phyloP scores from a whole-genome alignment of 441 rosid species.

The Breynia disticha region DNA sequence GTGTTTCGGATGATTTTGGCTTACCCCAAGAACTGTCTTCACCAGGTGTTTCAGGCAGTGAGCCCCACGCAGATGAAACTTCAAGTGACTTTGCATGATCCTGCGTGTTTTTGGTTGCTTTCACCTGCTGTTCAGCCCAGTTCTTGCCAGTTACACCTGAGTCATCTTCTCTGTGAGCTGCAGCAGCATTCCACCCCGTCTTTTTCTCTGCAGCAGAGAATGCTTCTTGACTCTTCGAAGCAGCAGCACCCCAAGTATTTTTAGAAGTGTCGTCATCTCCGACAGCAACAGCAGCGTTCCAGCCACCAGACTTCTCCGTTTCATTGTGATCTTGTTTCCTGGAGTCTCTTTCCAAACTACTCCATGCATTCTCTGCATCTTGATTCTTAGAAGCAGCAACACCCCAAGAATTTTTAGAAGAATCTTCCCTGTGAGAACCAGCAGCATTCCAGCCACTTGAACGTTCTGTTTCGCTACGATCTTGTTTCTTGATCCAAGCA shows the following conservation, averaged over 20 bases:
- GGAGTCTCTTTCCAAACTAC: neutral
- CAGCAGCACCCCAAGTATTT: too few species aligned
- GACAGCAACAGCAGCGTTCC: slow-evolving; percentile 8
- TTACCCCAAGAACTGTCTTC: neutral
- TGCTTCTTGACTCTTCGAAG: too few species aligned
- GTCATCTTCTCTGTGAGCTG: too few species aligned
- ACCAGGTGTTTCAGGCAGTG: neutral
- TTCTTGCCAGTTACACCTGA: too few species aligned
- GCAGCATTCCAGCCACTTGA: too few species aligned
- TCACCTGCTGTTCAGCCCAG: too few species aligned
- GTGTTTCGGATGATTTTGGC: neutral
- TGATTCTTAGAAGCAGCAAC: neutral
- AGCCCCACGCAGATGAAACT: neutral
- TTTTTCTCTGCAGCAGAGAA: too few species aligned
- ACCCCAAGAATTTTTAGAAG: slow-evolving; percentile 7
- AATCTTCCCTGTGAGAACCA: too few species aligned
- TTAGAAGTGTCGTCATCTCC: neutral
- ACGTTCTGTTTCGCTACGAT: too few species aligned
- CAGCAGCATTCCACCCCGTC: too few species aligned
- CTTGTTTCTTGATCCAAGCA: too few species aligned
- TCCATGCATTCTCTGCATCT: slow-evolving; percentile 6
- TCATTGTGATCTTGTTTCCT: slow-evolving; percentile 5
- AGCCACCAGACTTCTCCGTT: slow-evolving; percentile 9
- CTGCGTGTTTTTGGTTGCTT: neutral
- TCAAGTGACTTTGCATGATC: neutral